Conservation (phyloP, 345 rosid species). For the Physaria fendleri region DNA sequence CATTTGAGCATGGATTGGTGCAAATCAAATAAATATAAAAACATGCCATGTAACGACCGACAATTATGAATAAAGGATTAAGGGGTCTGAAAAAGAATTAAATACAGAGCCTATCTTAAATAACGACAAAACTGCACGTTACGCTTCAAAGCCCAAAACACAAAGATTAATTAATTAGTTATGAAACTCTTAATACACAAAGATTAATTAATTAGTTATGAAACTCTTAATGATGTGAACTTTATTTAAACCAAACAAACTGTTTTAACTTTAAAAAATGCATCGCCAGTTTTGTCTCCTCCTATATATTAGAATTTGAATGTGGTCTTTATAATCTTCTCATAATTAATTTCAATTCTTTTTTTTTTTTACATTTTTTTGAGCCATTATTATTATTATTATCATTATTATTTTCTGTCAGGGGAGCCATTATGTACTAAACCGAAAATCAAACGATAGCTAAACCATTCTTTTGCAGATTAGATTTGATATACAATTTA, state of each 20-base stretch:
- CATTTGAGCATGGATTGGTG: background rate
- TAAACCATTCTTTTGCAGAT: too few relatives aligned
- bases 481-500: too few relatives aligned
- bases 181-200: background rate
- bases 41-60: conserved; percentile 3
- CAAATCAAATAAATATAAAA: background rate
- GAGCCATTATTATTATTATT: too few relatives aligned
- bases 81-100: conserved; percentile 19
- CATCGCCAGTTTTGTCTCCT: conserved; percentile 23
- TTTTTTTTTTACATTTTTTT: background rate
- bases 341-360: background rate
- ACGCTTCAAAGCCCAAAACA: background rate
- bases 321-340: background rate
- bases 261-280: conserved; percentile 1
- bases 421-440: too few relatives aligned
- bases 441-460: too few relatives aligned
- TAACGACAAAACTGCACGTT: conserved; percentile 19
- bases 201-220: background rate
- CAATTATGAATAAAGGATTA: background rate
- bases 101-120: conserved; percentile 4
- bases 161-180: background rate
- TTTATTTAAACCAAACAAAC: background rate
- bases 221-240: background rate
- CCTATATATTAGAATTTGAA: conserved; percentile 5
- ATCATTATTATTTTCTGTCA: too few relatives aligned